Evolutionary conservation across 441 rosid genomes (phyloP).

Genomic region (Geranium incanum): DNA sequence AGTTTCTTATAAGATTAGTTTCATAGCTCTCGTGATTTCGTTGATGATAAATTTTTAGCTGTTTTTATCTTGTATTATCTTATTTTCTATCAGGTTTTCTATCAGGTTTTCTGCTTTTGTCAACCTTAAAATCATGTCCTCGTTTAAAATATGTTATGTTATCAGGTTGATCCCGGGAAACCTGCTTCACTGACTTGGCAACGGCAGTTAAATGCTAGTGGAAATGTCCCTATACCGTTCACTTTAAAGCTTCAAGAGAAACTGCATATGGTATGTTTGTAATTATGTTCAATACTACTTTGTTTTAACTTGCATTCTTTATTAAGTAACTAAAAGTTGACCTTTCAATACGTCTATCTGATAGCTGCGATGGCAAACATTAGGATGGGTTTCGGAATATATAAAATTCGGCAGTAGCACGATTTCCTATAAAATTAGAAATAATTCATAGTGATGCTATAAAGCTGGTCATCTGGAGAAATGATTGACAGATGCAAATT

Average conservation of each 20-base stretch:
- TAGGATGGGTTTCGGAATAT: neutral
- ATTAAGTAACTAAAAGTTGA: neutral
- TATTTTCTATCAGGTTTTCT: neutral
- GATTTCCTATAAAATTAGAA: neutral
- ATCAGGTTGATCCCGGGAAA: slow-evolving; percentile 43
- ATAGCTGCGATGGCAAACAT: neutral
- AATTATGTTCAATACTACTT: neutral
- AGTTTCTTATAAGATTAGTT: neutral
- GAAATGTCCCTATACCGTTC: slow-evolving; percentile 38
- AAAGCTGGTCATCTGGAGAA: neutral
- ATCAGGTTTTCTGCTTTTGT: neutral
- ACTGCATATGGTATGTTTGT: slow-evolving; percentile 47
- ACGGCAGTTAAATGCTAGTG: slow-evolving; percentile 41
- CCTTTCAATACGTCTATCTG: neutral
- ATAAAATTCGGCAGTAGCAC: neutral
- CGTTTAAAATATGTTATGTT: slow-evolving; percentile 1
- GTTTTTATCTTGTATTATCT: neutral
- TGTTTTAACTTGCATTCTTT: slow-evolving; percentile 2
- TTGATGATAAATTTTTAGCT: neutral
- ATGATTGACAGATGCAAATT: neutral
- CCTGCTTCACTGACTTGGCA: slow-evolving; percentile 66
- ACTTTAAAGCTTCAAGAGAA: slow-evolving; percentile 39
- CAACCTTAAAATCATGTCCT: slow-evolving; percentile 9
- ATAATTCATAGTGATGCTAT: neutral
- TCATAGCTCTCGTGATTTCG: neutral